These are phyloP conservation scores for Solanum chmielewskii DNA, from an alignment of 257 asterid genomes.

Conservation along the genomic window DNA sequence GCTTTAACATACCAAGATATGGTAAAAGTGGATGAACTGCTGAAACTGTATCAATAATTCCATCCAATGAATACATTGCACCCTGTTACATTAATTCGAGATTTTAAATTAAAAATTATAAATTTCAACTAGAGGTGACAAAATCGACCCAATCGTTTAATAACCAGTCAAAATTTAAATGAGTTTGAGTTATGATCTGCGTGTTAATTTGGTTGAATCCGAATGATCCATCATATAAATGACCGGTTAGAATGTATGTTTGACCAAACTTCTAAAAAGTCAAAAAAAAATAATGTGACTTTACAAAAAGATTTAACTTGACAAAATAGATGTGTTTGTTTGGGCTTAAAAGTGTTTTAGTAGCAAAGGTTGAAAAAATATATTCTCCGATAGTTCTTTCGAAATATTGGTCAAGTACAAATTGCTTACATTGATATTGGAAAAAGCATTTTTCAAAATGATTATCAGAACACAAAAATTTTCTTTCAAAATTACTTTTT, in stretches of 20 bases:
- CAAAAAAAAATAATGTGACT: not conserved
- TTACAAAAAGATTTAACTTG: not conserved
- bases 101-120: not conserved
- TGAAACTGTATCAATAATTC: conserved; percentile 31
- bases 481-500: not conserved
- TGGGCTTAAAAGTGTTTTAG: too few relatives aligned
- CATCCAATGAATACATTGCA: conserved; percentile 27
- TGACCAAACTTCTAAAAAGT: not conserved
- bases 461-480: not conserved
- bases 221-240: not conserved
- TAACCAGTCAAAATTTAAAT: not conserved
- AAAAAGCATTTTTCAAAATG: not conserved
- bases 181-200: not conserved
- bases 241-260: not conserved
- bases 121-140: not conserved
- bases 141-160: not conserved
- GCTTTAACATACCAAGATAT: conserved; percentile 23
- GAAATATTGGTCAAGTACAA: not conserved
- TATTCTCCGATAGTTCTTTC: too few relatives aligned
- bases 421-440: not conserved
- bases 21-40: conserved; percentile 21
- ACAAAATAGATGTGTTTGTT: not conserved
- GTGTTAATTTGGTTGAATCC: not conserved
- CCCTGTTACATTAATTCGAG: conserved; percentile 2
- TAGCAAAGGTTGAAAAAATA: not conserved